Evolutionary conservation across 768 basidiomycete species (phyloP), one percentile per base, ranked within the genome.

Genomic region (Hypsizygus marmoreus): DNA sequence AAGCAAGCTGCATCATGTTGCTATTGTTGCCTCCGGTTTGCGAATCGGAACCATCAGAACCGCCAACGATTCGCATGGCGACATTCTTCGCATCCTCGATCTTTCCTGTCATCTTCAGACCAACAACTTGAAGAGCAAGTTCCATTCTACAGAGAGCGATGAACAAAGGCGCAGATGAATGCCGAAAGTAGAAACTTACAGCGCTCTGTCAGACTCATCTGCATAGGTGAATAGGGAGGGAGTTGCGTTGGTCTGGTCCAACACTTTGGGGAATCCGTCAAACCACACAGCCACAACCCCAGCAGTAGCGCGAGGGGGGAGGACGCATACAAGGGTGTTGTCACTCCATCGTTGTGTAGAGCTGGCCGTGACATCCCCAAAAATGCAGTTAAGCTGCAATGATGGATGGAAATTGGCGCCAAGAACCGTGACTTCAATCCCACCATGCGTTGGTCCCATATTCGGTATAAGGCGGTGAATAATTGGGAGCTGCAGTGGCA

Each of bases 21-120:
- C 57, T 64, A 38, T 49, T 59, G 40, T 63, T 61, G 40, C 56
- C 61, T 35, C 61, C 59, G 47, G 62, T 58, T 43, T 63, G 69
- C 6, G 73, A 60, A 12, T 74, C 66, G 2, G 77, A 67, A 40
- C 69, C 68, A 41, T 85, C 81, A n/a, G 82, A 72, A 43, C 75
- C 85, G 29, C 89, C 87, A 23, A 97, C 90, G 53, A 97, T 97
- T 23, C 93, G 80, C 80, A 94, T 84, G 11, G 94, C 94, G 28
- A 97, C 88, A 47, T 92, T 89, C 65, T 90, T 87, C 2, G 94
- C 93, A 43, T 94, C 91, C 56, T 95, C 92, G 22, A 95, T 84
- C 59, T 93, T 89, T 37, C 94, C 94, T 0, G 93, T 95, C 91
- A 97, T 95, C 72, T 95, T 94, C 52, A 97, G 71, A 0, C 95